Percentiles rank a stretch among this genome's conserved stretches.
These are phyloP conservation scores for Coemansia sp. DNA, from an alignment of 192 early-diverging fungal species.

Conservation along the genomic window DNA sequence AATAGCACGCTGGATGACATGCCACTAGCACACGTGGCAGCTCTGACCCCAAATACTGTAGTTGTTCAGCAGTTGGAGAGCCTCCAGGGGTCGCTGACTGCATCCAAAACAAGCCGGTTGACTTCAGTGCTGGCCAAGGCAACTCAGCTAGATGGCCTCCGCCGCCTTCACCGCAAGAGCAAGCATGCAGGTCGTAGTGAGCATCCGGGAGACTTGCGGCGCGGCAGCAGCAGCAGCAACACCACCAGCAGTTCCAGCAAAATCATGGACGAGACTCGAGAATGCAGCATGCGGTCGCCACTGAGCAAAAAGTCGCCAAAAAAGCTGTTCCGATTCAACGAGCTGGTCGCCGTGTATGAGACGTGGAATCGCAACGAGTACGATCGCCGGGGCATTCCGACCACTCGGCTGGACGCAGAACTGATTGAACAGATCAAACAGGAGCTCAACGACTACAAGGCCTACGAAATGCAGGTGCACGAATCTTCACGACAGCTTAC, in stretches of 20 bases:
- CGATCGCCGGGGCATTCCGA: slow-evolving; percentile 81
- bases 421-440: slow-evolving; percentile 86
- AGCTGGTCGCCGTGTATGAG: slow-evolving; percentile 61
- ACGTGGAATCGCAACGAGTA: slow-evolving; percentile 78
- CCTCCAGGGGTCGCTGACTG: not conserved
- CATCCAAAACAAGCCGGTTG: slow-evolving; percentile 27
- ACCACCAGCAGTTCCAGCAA: slow-evolving; percentile 6
- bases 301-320: not conserved
- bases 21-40: slow-evolving; percentile 28
- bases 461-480: slow-evolving; percentile 88
- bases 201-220: not conserved
- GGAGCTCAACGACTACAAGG: slow-evolving; percentile 94
- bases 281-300: not conserved
- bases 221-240: slow-evolving; percentile 8
- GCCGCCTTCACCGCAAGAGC: slow-evolving; percentile 31
- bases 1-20: slow-evolving; percentile 13
- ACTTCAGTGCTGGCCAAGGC: slow-evolving; percentile 30
- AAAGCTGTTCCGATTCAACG: slow-evolving; percentile 48
- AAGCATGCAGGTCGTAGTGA: not conserved
- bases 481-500: slow-evolving; percentile 71
- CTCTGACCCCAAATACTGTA: not conserved
- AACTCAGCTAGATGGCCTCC: slow-evolving; percentile 30
- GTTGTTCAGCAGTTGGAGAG: not conserved
- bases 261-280: not conserved
- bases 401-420: slow-evolving; percentile 77